Percentiles rank a stretch among this genome's conserved stretches.
These are phyloP conservation scores for Talaromyces funiculosus DNA, from an alignment of 2,329 filamentous ascomycete genomes.

Conservation along the genomic window DNA sequence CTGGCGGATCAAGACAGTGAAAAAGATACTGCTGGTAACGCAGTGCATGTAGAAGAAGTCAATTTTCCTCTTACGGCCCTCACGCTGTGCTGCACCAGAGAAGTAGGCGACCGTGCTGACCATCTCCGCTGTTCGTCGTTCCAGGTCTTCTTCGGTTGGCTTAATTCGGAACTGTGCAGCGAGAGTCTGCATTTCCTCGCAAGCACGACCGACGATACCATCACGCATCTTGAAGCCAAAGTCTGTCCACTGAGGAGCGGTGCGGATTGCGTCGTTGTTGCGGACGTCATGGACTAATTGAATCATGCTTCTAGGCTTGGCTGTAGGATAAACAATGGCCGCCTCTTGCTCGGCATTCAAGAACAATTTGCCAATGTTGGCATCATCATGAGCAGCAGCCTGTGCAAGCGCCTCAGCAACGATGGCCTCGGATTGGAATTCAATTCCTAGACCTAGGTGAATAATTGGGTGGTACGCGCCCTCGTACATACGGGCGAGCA, in stretches of 20 bases:
- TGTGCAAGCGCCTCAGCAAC: conserved; percentile 71
- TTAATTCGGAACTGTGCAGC: conserved; percentile 1
- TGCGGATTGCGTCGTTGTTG: background rate
- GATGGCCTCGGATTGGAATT: conserved; percentile 60
- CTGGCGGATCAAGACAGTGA: conserved; percentile 25
- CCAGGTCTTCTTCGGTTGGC: background rate
- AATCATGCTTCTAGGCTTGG: background rate
- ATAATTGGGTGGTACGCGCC: conserved; percentile 66
- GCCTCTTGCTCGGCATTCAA: background rate
- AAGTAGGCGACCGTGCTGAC: conserved; percentile 1
- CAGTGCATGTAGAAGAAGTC: conserved; percentile 22
- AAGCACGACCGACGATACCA: background rate
- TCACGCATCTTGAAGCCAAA: background rate
- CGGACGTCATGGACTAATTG: background rate
- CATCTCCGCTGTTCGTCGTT: conserved; percentile 9
- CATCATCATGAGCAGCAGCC: conserved; percentile 56
- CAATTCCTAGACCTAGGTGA: conserved; percentile 74
- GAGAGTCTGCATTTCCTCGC: background rate
- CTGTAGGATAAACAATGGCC: background rate
- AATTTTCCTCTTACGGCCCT: background rate
- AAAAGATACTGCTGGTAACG: conserved; percentile 31
- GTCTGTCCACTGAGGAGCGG: background rate
- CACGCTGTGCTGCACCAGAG: conserved; percentile 3
- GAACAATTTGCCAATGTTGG: background rate
- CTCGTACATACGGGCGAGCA: conserved; percentile 59